phyloP scores from a whole-genome alignment of 1,284 basidiomycete genomes.

The Ustilago bromivora region DNA sequence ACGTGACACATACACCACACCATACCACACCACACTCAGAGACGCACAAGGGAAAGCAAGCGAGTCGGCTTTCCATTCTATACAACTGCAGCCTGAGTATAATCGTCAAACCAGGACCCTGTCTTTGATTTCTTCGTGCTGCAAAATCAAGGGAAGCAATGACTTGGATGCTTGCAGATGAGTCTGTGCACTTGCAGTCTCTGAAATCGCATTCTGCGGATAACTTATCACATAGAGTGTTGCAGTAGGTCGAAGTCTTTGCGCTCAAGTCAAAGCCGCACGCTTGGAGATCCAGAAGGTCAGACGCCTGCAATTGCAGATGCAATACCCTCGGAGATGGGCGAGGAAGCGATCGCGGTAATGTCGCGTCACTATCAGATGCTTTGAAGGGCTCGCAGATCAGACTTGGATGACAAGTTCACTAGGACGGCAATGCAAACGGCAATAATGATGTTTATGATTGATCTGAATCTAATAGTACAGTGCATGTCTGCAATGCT shows the following conservation, averaged over 20 bases:
- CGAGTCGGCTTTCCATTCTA: neutral
- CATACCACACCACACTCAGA: neutral
- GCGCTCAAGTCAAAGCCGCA: neutral
- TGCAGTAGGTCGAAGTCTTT: too few relatives aligned
- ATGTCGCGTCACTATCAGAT: neutral
- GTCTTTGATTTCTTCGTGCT: neutral
- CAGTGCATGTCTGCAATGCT: slow-evolving; percentile 5
- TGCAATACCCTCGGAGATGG: neutral
- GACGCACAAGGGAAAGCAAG: too few relatives aligned
- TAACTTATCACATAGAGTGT: too few relatives aligned
- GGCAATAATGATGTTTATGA: neutral
- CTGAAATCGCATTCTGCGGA: too few relatives aligned
- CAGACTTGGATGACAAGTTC: neutral
- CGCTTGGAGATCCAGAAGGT: neutral
- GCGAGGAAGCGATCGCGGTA: neutral
- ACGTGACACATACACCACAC: slow-evolving; percentile 1
- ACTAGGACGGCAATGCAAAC: neutral
- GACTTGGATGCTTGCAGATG: neutral
- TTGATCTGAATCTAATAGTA: slow-evolving; percentile 3
- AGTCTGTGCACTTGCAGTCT: neutral
- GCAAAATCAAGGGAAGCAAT: neutral
- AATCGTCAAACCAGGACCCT: neutral
- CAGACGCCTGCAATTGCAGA: neutral
- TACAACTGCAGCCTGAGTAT: neutral
- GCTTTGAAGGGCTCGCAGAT: neutral